Base-by-base conservation (phyloP, 805 yeast genomes). In the Saturnispora bothae region DNA sequence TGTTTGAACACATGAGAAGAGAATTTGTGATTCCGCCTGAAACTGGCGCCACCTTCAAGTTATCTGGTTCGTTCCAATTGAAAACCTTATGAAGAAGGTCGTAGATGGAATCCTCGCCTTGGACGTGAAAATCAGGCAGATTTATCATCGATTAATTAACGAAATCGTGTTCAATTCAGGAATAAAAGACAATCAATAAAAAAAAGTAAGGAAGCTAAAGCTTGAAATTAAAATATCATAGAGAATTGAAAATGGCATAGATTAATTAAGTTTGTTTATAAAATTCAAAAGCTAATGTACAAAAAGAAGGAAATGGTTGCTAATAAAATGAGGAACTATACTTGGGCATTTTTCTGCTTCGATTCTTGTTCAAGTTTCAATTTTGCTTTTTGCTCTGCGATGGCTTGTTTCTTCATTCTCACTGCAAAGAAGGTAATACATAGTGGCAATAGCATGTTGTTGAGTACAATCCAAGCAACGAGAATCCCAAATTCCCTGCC, bases 1-100 rank as follows among this genome's bases (percentile, higher is more conserved):
- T 56, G 20, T 18, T 31, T 16, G 8, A 7, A 48, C 78, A 71
- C 20, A 68, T 61, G 25, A 75, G 50, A 34, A 75, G 63, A 76
- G 73, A 71, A 48, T 75, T 75, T 14, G 82, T 75, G 46, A 75
- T 75, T 9, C 82, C 82, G 1, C 82, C 82, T 0, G 78, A 72
- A 23, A 75, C 53, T 39, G 67, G 68, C 33, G 58, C 57, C 15
- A 73, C 56, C 9, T 47, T 29, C 7, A 74, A 60, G 4, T 57
- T 40, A 22, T 22, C 25, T 22, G 25, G 25, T 7, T 44, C 34
- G 5, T 35, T 28, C 54, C 67, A 60, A 5, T 16, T 8, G 18
- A 26, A 27, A 13, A 34, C 36, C 6, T 14, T 13, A 17, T 34
- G 9, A 13, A 26, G 25, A 3, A 20, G 16, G 15, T 14, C 33